Evolutionary conservation across 805 yeast genomes (phyloP), one percentile per base, ranked within the genome.

Genomic region (Saccharomycopsis capsularis): DNA sequence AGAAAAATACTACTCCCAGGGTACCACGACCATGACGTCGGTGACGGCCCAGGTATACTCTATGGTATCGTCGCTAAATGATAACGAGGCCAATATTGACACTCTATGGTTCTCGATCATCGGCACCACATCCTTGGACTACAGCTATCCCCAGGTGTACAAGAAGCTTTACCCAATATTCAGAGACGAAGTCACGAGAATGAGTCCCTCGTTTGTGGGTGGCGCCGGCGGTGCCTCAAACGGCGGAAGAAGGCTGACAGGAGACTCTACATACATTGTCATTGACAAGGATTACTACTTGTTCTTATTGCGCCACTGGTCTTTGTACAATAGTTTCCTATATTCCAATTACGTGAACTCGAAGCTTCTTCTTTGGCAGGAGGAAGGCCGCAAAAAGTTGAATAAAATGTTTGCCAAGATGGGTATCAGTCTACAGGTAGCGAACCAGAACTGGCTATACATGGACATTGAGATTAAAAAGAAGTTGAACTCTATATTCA

Each of bases 391-490:
- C 56, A 88, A 86, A 60, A 76, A 81, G 55, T 68, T 93, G 44
- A 95, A 90, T 61, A 88, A 89, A 58, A 74, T 93, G 77, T 87
- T 93, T 68, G 99, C 99, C 1, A 78, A 85, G 57, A 93, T 95
- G 96, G 99, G 99, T 5, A 83, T 93, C 4, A 82, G 96, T 0
- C 69, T 93, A 42, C 82, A 79, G 4, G 81, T 83, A n/a, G 93
- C 98, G 0, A 84, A 82, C 59, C 96, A 93, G 63, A 81, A 81
- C 48, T 93, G 98, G 98, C 72, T 83, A 23, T 95, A 91, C 62
- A 79, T 91, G 81, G 93, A 88, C 61, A 77, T 85, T 35, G 73
- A 75, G 7, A 70, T 91, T 45, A 95, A 93, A 62, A 78, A 81
- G 49, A 82, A 80, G 53, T 67, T 93, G 22, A 82, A 83, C 21